Evolutionary conservation across 1,139 yeast genomes (phyloP).

Genomic region (Keqinozyma sinolaborantium): DNA sequence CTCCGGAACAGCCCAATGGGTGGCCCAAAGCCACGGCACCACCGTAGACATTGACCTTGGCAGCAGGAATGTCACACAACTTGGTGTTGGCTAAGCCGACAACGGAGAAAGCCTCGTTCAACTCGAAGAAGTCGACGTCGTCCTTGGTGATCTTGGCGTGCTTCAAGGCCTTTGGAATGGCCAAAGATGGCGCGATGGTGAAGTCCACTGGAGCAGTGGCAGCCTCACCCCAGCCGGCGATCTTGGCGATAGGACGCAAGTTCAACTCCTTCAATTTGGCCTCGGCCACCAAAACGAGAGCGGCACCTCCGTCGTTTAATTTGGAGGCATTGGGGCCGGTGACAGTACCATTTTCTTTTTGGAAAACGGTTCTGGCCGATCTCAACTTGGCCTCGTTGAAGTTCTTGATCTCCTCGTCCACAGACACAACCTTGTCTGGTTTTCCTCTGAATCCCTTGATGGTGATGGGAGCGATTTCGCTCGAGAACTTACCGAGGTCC

Average conservation of each 20-base stretch:
- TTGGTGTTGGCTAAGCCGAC: constrained; percentile 91
- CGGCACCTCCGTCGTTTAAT: constrained; percentile 97
- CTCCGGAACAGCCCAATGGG: constrained; percentile 97
- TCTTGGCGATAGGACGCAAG: constrained; percentile 82
- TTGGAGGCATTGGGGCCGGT: constrained; percentile 97
- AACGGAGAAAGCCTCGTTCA: constrained; percentile 95
- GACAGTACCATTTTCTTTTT: constrained; percentile 87
- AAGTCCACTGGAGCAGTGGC: constrained; percentile 92
- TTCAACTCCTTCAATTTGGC: constrained; percentile 78
- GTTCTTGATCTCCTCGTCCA: constrained; percentile 73
- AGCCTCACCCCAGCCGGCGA: constrained; percentile 97
- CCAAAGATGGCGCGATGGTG: constrained; percentile 91
- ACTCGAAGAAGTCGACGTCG: constrained; percentile 79
- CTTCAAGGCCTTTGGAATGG: constrained; percentile 92
- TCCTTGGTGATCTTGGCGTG: constrained; percentile 63
- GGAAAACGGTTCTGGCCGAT: constrained; percentile 89
- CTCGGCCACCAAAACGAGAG: constrained; percentile 81
- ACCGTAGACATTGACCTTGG: constrained; percentile 89
- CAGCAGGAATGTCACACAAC: constrained; percentile 58
- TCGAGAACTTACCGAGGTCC: constrained; percentile 71
- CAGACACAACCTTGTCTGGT: constrained; percentile 69
- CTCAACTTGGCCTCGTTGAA: constrained; percentile 73
- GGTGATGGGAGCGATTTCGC: constrained; percentile 82
- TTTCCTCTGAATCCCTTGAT: constrained; percentile 91
- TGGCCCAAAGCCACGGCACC: constrained; percentile 98